Evolutionary conservation across 176 grass and related monocot species (phyloP).

Genomic region (Coix lacrymajobi): DNA sequence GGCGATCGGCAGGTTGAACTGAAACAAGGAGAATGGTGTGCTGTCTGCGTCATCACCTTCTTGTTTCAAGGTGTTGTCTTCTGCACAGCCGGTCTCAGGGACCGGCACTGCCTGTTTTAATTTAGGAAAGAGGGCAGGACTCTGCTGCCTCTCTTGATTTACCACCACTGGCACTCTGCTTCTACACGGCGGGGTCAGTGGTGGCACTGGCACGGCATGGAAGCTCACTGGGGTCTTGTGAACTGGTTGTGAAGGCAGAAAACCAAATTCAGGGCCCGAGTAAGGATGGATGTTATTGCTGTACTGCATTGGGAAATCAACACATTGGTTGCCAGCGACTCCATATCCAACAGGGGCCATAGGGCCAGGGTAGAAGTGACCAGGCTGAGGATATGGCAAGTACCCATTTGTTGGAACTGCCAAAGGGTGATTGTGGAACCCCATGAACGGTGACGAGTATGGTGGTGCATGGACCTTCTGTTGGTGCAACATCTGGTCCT

Average conservation of each 20-base stretch:
- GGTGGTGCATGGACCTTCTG: slow-evolving; percentile 38
- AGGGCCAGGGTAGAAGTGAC: slow-evolving; percentile 45
- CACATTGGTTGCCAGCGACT: slow-evolving; percentile 19
- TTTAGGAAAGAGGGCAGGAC: not conserved
- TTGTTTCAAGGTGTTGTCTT: not conserved
- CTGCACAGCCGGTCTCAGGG: slow-evolving; percentile 13
- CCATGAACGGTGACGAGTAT: slow-evolving; percentile 42
- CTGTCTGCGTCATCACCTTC: not conserved
- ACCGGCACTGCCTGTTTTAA: not conserved
- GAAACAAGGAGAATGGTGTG: slow-evolving; percentile 71
- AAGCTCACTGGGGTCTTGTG: slow-evolving; percentile 38
- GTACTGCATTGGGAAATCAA: slow-evolving; percentile 53
- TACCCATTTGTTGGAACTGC: slow-evolving; percentile 52
- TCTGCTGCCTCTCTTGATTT: slow-evolving; percentile 32
- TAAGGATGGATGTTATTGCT: slow-evolving; percentile 41
- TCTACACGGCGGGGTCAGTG: not conserved
- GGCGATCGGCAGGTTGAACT: slow-evolving; percentile 63
- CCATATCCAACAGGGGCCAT: slow-evolving; percentile 47
- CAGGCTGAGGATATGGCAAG: slow-evolving; percentile 46
- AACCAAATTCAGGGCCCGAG: slow-evolving; percentile 42
- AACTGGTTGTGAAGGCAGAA: slow-evolving; percentile 27
- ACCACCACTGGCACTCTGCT: slow-evolving; percentile 22
- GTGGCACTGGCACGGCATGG: not conserved
- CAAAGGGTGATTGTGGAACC: slow-evolving; percentile 51
- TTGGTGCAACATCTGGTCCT: slow-evolving; percentile 26